These are phyloP conservation scores for Pythium volutum DNA, from an alignment of 352 stramenopile species.

Conservation along the genomic window DNA sequence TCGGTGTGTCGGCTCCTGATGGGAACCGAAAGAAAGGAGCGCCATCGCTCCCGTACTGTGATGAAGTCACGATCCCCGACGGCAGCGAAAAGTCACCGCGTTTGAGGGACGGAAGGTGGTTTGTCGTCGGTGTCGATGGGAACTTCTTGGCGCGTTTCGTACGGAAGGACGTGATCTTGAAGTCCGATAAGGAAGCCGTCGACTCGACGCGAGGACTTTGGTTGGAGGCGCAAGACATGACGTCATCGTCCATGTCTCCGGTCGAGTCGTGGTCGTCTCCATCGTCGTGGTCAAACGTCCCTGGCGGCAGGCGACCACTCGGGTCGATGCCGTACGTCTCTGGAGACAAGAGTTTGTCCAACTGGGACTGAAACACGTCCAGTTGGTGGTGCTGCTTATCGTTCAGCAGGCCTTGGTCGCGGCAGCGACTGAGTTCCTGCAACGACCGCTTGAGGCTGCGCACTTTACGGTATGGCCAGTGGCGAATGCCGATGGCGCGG, in stretches of 20 bases:
- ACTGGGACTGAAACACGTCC: slow-evolving; percentile 60
- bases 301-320: slow-evolving; percentile 41
- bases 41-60: not conserved
- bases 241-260: slow-evolving; percentile 29
- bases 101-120: slow-evolving; percentile 15
- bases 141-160: slow-evolving; percentile 26
- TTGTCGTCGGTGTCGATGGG: not conserved
- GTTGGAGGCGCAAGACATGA: slow-evolving; percentile 30
- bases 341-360: slow-evolving; percentile 73
- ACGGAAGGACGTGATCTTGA: slow-evolving; percentile 30
- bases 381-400: slow-evolving; percentile 77
- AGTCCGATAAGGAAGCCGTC: slow-evolving; percentile 28
- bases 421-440: slow-evolving; percentile 57
- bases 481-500: slow-evolving; percentile 54
- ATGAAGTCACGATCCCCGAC: slow-evolving; percentile 17
- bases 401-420: slow-evolving; percentile 61
- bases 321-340: slow-evolving; percentile 83
- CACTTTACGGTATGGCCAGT: slow-evolving; percentile 65
- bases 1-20: slow-evolving; percentile 9
- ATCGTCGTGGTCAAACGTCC: slow-evolving; percentile 25
- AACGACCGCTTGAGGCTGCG: slow-evolving; percentile 56
- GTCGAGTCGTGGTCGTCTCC: slow-evolving; percentile 36
- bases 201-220: slow-evolving; percentile 33
- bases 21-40: slow-evolving; percentile 17
- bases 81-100: slow-evolving; percentile 25